Conservation (phyloP, 352 stramenopile species). For the Pythium apleroticum region DNA sequence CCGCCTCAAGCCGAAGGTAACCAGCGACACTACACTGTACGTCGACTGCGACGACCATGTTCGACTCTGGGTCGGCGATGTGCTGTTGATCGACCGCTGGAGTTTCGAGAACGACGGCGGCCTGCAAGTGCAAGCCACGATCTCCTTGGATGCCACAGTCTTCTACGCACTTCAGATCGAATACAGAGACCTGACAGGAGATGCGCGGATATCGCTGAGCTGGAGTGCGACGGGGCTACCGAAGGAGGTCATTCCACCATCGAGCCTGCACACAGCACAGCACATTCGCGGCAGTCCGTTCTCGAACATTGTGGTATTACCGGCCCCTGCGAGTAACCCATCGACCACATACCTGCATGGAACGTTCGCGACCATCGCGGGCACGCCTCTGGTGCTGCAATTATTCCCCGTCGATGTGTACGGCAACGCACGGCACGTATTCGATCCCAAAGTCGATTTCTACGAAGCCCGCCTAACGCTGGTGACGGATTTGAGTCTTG, state of each 20-base stretch:
- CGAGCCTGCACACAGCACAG: constrained; percentile 44
- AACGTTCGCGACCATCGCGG: constrained; percentile 32
- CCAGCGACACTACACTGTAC: constrained; percentile 42
- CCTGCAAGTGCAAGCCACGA: constrained; percentile 24
- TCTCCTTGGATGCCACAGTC: constrained; percentile 35
- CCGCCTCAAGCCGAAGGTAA: constrained; percentile 49
- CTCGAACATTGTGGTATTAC: constrained; percentile 36
- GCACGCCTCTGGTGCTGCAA: constrained; percentile 34
- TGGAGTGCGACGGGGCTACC: constrained; percentile 38
- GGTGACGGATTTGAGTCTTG: constrained; percentile 44
- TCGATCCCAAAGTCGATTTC: constrained; percentile 28
- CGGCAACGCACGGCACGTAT: constrained; percentile 37
- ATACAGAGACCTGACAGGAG: constrained; percentile 47
- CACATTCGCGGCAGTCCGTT: constrained; percentile 61
- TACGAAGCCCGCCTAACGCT: constrained; percentile 43
- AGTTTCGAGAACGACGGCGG: constrained; percentile 32
- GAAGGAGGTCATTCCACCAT: constrained; percentile 47
- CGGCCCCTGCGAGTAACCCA: constrained; percentile 29
- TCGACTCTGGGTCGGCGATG: constrained; percentile 63
- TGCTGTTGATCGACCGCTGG: constrained; percentile 68
- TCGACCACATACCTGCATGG: constrained; percentile 33
- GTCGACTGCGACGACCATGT: constrained; percentile 51
- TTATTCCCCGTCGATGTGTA: constrained; percentile 47
- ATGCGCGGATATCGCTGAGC: constrained; percentile 43
- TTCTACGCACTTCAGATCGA: constrained; percentile 62